Percentiles rank a stretch among this genome's conserved stretches.
Evolutionary conservation across 2,329 filamentous ascomycete genomes (phyloP).

Genomic region (Phoma sp.): DNA sequence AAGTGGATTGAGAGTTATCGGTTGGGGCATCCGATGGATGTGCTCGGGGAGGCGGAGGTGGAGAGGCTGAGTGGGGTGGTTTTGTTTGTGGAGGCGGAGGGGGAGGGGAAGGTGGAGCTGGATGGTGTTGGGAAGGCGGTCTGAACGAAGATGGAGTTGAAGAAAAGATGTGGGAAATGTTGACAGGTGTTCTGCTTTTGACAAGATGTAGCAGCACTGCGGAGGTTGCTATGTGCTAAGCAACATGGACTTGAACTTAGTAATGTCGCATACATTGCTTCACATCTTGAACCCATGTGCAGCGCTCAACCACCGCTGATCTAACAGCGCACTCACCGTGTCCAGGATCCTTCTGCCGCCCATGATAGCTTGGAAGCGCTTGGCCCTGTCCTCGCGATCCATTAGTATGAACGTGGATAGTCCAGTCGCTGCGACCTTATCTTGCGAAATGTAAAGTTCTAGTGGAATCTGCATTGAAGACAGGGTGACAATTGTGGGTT

Average conservation of each 20-base stretch:
- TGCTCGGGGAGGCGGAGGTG: constrained; percentile 18
- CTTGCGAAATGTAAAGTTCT: neutral
- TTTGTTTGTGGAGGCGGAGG: neutral
- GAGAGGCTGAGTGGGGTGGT: constrained; percentile 28
- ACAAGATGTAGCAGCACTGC: neutral
- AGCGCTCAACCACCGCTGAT: constrained; percentile 56
- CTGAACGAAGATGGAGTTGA: neutral
- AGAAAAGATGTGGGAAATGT: too few relatives aligned
- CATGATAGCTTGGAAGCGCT: constrained; percentile 59
- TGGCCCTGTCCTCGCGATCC: constrained; percentile 56
- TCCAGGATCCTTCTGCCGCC: constrained; percentile 61
- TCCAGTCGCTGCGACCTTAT: constrained; percentile 42
- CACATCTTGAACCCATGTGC: constrained; percentile 39
- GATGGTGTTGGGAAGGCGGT: neutral
- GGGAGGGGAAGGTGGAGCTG: neutral
- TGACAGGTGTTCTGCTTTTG: too few relatives aligned
- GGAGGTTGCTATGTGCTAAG: neutral
- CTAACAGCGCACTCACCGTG: constrained; percentile 59
- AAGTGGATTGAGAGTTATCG: constrained; percentile 29
- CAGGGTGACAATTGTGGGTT: constrained; percentile 18
- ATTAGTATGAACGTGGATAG: constrained; percentile 65
- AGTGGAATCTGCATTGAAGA: constrained; percentile 12
- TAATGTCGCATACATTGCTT: neutral
- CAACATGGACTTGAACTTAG: too few relatives aligned
- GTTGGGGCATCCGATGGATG: constrained; percentile 23